phyloP scores from a whole-genome alignment of 441 rosid species.

The Brassica balearica region DNA sequence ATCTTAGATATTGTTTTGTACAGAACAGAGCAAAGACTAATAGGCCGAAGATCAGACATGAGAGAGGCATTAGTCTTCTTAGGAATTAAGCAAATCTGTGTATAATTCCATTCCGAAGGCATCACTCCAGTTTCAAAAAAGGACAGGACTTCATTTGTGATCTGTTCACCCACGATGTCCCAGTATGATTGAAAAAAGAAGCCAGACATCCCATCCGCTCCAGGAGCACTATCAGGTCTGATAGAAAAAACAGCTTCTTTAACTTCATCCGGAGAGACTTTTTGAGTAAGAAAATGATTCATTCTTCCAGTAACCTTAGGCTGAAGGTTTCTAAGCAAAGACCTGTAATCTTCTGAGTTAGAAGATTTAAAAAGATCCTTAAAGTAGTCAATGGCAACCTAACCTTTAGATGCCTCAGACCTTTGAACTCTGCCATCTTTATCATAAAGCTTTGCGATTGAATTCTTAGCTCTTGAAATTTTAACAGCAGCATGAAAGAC shows the following conservation, averaged over 20 bases:
- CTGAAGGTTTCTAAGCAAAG: neutral
- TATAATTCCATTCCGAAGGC: neutral
- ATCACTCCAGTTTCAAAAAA: neutral
- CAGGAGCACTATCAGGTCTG: neutral
- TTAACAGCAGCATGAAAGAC: neutral
- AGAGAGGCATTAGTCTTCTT: neutral
- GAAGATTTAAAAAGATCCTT: neutral
- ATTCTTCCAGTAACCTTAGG: neutral
- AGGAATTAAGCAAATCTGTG: neutral
- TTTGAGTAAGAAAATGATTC: neutral
- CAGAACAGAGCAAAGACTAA: neutral
- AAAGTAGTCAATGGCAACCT: neutral
- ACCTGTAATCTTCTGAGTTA: neutral
- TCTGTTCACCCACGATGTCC: neutral
- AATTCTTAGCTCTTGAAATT: neutral
- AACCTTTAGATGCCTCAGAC: neutral
- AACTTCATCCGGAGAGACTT: neutral
- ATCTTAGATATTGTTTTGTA: neutral
- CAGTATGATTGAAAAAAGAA: neutral
- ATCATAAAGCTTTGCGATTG: neutral
- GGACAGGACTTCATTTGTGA: neutral
- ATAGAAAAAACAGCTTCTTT: neutral
- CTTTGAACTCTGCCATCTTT: neutral
- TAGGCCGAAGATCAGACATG: neutral
- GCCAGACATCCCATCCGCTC: neutral